phyloP scores from a whole-genome alignment of 2,329 filamentous ascomycete species.

The Aspergillus quadrilineatus region DNA sequence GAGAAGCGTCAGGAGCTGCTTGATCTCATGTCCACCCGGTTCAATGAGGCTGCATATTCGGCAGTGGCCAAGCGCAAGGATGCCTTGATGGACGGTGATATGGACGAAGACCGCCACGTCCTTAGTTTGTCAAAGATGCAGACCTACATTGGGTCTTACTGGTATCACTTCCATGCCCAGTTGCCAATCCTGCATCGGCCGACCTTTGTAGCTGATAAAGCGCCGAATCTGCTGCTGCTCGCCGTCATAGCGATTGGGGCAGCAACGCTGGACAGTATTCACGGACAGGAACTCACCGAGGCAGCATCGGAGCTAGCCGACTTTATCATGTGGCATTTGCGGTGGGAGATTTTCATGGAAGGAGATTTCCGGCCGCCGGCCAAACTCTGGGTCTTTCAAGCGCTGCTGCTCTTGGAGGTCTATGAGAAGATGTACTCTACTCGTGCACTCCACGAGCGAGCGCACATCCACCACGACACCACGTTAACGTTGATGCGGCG shows the following conservation, averaged over 20 bases:
- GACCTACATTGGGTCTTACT: conserved; percentile 88
- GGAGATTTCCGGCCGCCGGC: conserved; percentile 85
- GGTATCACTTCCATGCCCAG: conserved; percentile 92
- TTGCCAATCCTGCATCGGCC: conserved; percentile 92
- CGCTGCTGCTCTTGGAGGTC: conserved; percentile 80
- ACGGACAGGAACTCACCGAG: conserved; percentile 70
- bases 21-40: conserved; percentile 75
- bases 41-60: conserved; percentile 75
- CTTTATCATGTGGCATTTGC: conserved; percentile 88
- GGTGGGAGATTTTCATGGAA: conserved; percentile 95
- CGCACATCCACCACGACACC: conserved; percentile 94
- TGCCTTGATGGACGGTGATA: conserved; percentile 74
- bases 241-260: conserved; percentile 92
- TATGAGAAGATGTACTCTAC: conserved; percentile 99
- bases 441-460: conserved; percentile 83
- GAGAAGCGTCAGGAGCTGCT: conserved; percentile 82
- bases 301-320: conserved; percentile 81
- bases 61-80: conserved; percentile 74
- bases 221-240: conserved; percentile 78
- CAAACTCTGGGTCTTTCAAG: conserved; percentile 94
- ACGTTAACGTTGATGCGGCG: conserved; percentile 93
- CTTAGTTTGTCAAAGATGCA: conserved; percentile 94
- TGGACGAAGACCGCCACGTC: conserved; percentile 60
- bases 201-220: conserved; percentile 85
- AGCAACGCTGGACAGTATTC: conserved; percentile 79